Percentiles rank a stretch among this genome's conserved stretches.
Evolutionary conservation across 2,329 filamentous ascomycete genomes (phyloP).

Genomic region (Diaporthe citrichinensis): DNA sequence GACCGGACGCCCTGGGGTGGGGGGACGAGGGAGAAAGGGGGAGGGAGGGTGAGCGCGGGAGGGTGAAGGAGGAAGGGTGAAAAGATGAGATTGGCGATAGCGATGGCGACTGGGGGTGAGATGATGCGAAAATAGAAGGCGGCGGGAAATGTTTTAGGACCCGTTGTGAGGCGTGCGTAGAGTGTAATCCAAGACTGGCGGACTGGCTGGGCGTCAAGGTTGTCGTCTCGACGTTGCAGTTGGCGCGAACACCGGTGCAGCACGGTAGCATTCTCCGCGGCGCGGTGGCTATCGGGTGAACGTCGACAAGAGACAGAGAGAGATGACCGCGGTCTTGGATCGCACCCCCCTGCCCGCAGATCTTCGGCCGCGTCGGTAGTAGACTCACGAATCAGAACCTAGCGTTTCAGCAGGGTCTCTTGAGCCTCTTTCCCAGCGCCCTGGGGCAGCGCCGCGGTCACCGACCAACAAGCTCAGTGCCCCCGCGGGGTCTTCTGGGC

Average conservation of each 20-base stretch:
- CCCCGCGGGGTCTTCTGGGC: constrained; percentile 28
- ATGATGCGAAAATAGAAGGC: constrained; percentile 20
- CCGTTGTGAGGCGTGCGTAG: constrained; percentile 4
- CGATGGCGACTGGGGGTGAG: not conserved
- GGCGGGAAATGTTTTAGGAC: constrained; percentile 19
- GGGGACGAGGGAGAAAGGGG: constrained; percentile 18
- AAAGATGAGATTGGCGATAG: constrained; percentile 14
- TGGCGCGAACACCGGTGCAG: not conserved
- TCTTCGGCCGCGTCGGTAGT: constrained; percentile 18
- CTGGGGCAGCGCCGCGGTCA: constrained; percentile 1
- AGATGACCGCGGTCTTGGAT: not conserved
- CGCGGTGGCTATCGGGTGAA: constrained; percentile 5
- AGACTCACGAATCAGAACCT: constrained; percentile 24
- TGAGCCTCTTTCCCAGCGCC: constrained; percentile 28
- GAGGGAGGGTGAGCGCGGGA: not conserved
- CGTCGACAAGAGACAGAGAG: not conserved
- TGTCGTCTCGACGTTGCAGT: constrained; percentile 11
- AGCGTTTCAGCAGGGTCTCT: constrained; percentile 33
- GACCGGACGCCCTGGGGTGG: constrained; percentile 26
- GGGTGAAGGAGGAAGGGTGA: not conserved
- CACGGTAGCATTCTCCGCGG: not conserved
- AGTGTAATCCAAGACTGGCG: constrained; percentile 4
- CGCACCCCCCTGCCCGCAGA: constrained; percentile 29
- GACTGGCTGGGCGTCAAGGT: constrained; percentile 26
- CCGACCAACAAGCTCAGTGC: constrained; percentile 6